Evolutionary conservation across 2,329 filamentous ascomycete genomes (phyloP), one percentile per base, ranked within the genome.

Genomic region (Blastomyces parvus): DNA sequence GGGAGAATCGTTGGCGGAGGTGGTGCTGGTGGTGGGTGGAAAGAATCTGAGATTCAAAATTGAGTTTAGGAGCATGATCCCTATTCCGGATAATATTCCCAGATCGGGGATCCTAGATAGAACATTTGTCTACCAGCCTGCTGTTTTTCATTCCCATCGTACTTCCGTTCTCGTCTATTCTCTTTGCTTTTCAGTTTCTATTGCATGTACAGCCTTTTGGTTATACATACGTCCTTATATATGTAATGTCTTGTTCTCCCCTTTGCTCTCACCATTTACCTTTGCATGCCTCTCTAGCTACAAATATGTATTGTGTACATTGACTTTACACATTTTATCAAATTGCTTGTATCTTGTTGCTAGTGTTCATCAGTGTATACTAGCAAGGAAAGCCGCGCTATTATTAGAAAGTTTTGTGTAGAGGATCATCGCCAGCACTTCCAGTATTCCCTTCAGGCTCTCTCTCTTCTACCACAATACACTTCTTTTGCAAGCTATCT

Each of bases 31-130:
- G 81, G 81, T 61, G 80, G 79, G 13, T 90, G 88, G 88, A 88
- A 84, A 67, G 83, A 89, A 73, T 80, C 80, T 60, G 88, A 91
- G 77, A 79, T 91, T 59, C 82, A 90, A 75, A 85, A 84, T 64
- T 88, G 74, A 67, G 57, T 60, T 64, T 58, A 8, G 40, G 11
- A 17, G 17, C 11, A 30, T 30, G 25, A 30, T 30, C 11, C 48
- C 22, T 48, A 27, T 11, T 8, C 11, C 2, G 7, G 25, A 59
- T 59, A 17, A 27, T 50, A 52, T 19, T 14, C 5, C 14, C 13
- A 2, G 13, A 14, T 25, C 9, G 5, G 5, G n/a, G 22, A 1
- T 50, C n/a, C 46, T 27, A 25, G 9, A 42, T 42, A 42, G 11
- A 42, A 25, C 22, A 5, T 8, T 25, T 50, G 9, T 50, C 22